phyloP scores from a whole-genome alignment of 257 asterid genomes.

The Petrea volubilis region DNA sequence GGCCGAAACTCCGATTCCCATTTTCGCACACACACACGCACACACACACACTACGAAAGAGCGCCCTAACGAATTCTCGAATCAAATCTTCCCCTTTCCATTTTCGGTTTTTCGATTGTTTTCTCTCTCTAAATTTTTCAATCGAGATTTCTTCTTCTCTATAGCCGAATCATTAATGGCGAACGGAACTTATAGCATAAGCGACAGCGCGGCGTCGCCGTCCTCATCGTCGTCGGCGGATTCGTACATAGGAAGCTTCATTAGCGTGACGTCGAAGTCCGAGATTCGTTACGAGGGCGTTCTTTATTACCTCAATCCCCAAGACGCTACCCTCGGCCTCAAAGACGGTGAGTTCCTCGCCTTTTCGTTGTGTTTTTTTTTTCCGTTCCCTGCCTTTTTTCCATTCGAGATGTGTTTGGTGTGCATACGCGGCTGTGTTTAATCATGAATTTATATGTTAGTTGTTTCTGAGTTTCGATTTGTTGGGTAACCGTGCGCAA shows the following conservation, averaged over 20 bases:
- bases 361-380: not conserved
- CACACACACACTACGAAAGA: not conserved
- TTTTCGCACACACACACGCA: constrained; percentile 21
- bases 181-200: constrained; percentile 40
- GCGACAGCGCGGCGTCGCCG: constrained; percentile 35
- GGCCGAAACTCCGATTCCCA: constrained; percentile 25
- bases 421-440: not conserved
- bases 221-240: constrained; percentile 52
- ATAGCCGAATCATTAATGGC: constrained; percentile 33
- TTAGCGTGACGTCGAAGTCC: constrained; percentile 67
- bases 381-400: not conserved
- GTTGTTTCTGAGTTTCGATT: constrained; percentile 6
- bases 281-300: constrained; percentile 88
- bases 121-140: not conserved
- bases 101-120: not conserved
- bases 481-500: not conserved
- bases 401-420: not conserved
- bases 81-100: not conserved
- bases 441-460: not conserved
- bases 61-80: constrained; percentile 15
- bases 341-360: constrained; percentile 48
- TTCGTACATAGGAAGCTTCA: constrained; percentile 72
- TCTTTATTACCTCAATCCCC: constrained; percentile 59
- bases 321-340: constrained; percentile 72
- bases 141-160: constrained; percentile 12